A percentile compares a stretch with the other conserved stretches of the same genome.
Evolutionary conservation across 306 rosid species (phyloP).

Genomic region (Acacia confusa): DNA sequence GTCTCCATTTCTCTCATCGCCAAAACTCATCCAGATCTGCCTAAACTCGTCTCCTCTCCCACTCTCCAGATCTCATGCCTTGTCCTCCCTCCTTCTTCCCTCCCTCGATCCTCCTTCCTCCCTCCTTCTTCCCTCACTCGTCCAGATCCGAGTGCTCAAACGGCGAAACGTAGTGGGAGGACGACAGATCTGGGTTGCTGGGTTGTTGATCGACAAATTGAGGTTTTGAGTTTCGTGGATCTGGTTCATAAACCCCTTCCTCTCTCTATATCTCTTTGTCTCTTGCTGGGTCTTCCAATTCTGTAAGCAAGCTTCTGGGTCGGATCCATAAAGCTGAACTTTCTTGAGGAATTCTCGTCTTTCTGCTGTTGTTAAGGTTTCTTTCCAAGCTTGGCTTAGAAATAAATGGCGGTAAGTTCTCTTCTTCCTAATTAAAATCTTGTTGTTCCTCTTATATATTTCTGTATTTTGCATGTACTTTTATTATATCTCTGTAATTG

Average conservation of each 20-base stretch:
- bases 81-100: no score
- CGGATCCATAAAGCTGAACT: slow-evolving; percentile 26
- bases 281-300: slow-evolving; percentile 38
- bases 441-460: neutral
- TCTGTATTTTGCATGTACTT: neutral
- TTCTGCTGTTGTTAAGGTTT: slow-evolving; percentile 27
- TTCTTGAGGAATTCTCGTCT: slow-evolving; percentile 24
- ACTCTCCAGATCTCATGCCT: no score
- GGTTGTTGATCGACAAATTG: no score
- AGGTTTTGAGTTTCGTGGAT: no score
- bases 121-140: no score
- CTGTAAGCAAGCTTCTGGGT: slow-evolving; percentile 40
- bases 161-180: no score
- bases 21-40: no score
- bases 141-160: no score
- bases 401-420: slow-evolving; percentile 70
- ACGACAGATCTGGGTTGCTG: no score
- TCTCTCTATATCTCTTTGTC: slow-evolving; percentile 7
- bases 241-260: slow-evolving; percentile 64
- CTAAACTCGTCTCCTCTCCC: no score
- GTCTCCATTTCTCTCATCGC: no score
- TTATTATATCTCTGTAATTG: slow-evolving; percentile 30
- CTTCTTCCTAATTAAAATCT: neutral
- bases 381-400: slow-evolving; percentile 43
- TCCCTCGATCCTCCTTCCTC: no score